Percentiles rank a stretch among this genome's conserved stretches.
phyloP scores from a whole-genome alignment of 1,284 basidiomycete genomes.

The Melanopsichium pennsylvanicum region DNA sequence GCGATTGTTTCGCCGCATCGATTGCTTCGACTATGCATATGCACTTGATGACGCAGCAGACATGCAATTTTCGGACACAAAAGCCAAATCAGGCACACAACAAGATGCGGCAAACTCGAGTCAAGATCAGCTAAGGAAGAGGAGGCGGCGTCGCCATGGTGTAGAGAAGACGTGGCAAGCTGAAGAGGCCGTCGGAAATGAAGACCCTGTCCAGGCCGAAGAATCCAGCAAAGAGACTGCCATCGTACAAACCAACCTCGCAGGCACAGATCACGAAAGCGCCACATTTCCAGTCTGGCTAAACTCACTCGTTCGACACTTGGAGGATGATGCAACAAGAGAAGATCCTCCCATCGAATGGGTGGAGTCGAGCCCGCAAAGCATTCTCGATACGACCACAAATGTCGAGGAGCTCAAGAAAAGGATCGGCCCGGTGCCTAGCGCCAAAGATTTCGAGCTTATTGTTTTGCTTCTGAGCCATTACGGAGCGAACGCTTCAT shows the following conservation, averaged over 20 bases:
- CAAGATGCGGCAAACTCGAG: neutral
- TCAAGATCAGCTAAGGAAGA: slow-evolving; percentile 6
- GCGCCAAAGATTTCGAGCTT: slow-evolving; percentile 6
- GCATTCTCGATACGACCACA: neutral
- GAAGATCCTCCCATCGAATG: too few species aligned
- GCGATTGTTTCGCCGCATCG: slow-evolving; percentile 32
- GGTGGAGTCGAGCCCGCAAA: too few species aligned
- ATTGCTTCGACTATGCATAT: neutral
- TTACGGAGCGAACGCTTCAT: slow-evolving; percentile 18
- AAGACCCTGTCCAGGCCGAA: too few species aligned
- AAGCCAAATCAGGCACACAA: too few species aligned
- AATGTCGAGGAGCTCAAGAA: neutral
- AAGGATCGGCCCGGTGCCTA: slow-evolving; percentile 14
- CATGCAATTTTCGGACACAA: too few species aligned
- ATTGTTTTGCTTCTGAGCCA: slow-evolving; percentile 14
- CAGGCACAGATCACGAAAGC: too few species aligned
- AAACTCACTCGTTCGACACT: too few species aligned
- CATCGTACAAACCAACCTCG: slow-evolving; percentile 1
- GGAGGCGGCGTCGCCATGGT: slow-evolving; percentile 2
- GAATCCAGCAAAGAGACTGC: too few species aligned
- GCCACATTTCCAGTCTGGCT: too few species aligned
- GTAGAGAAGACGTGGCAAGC: neutral
- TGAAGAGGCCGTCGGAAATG: too few species aligned
- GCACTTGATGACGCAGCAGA: too few species aligned
- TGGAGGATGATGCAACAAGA: neutral